Evolutionary conservation across 2,329 filamentous ascomycete species (phyloP), one percentile per base, ranked within the genome.

Genomic region (Niveomyces coronatus): DNA sequence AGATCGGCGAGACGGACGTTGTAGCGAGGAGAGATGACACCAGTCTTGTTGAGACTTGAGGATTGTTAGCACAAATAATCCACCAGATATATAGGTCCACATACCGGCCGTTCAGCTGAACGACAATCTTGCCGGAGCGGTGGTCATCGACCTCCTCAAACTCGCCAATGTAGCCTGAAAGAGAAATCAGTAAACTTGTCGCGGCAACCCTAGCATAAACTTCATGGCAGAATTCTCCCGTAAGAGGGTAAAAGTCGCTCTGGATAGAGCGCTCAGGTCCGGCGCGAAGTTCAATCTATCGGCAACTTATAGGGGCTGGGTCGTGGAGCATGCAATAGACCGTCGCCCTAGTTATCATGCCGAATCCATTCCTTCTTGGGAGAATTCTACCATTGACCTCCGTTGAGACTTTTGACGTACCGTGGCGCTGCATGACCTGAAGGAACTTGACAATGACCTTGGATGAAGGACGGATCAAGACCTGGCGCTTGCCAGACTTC

Each of bases 401-500:
- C n/a, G n/a, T n/a, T n/a, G n/a, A n/a, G n/a, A n/a, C n/a, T n/a
- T n/a, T n/a, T n/a, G 34, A 84, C 87, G 52, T 91, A 96, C 91
- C 91, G 75, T 98, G 91, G 70, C 85, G 86, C 76, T 98, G 91
- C 91, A 98, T 98, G 68, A 96, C 89, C 64, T 77, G 77, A 64
- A 98, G 77, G 82, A 96, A 98, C 80, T 96, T 96, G 76, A 93
- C 74, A 61, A 98, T 98, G 76, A 98, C 91, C 85, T 98, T 98
- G 70, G 91, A 96, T 68, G 79, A 84, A 57, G 93, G 91, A 61
- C 88, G 82, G 78, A 98, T 95, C 67, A 98, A 63, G 64, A 96
- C 91, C 76, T 98, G 91, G 64, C 91, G 88, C 84, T 96, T 96
- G 74, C 91, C 91, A 58, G 85, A 76, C 84, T 98, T 96, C 81